Evolutionary conservation across 2,329 filamentous ascomycete genomes (phyloP), one percentile per base, ranked within the genome.

Genomic region (Cercospora sp.): DNA sequence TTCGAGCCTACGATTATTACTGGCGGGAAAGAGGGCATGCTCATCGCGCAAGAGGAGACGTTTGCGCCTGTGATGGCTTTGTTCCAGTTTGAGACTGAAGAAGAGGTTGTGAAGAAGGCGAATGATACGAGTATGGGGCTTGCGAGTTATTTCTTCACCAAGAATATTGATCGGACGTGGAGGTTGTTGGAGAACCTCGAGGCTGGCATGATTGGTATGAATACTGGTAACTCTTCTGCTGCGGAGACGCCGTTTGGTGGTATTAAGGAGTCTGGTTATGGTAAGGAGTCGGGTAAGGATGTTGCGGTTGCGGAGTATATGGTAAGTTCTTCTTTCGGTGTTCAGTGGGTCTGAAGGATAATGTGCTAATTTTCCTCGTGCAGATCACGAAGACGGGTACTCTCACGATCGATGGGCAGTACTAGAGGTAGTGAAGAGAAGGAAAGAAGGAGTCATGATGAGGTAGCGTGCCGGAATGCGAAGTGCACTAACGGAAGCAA

Each of bases 141-240:
- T 68, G 89, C 89, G 7, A 88, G 86, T 45, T 91, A 91, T 73
- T 87, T 87, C 69, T 90, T 90, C 78, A 91, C 89, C 0, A 89
- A 89, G 80, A 87, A 90, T 72, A 80, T 90, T 5, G 87, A 90
- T 74, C 86, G 88, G 0, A 82, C 87, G 62, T 90, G 88, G 86
- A 82, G 89, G 67, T 79, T 91, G 75, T 80, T 90, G 66, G 89
- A 91, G 81, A 89, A 87, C 70, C 76, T 91, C 36, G 88, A 91
- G 75, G 88, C 89, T 4, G 89, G 88, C 3, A 91, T 90, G 89
- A 88, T 91, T 74, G 89, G 88, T 13, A 77, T 77, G 75, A 77
- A 78, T 67, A 69, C 73, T 81, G 87, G 87, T 18, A 89, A 89
- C 73, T 82, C 84, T n/a, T 89, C 87, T 1, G 87, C 88, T 1